Conservation (phyloP, 257 asterid species). For the Mitragyna speciosa region DNA sequence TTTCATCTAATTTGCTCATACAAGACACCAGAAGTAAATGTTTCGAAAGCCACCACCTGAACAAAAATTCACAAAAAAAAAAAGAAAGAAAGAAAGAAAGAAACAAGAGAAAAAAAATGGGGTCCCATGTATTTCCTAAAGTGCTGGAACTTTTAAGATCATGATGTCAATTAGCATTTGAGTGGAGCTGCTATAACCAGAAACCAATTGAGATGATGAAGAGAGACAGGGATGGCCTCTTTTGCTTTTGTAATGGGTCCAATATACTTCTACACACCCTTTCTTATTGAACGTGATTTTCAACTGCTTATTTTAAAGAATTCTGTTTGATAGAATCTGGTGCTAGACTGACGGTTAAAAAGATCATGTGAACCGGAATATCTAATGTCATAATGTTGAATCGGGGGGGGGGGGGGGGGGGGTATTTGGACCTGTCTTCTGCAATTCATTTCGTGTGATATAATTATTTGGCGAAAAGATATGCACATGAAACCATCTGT, state of each 20-base stretch:
- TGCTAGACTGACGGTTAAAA: too few relatives aligned
- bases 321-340: too few relatives aligned
- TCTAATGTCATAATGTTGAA: background rate
- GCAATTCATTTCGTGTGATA: too few relatives aligned
- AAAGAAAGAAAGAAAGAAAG: too few relatives aligned
- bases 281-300: too few relatives aligned
- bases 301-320: too few relatives aligned
- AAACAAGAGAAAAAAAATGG: background rate
- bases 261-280: too few relatives aligned
- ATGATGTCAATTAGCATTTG: background rate
- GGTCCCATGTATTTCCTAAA: background rate
- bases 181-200: background rate
- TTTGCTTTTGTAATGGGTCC: background rate
- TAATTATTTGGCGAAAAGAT: background rate
- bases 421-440: background rate
- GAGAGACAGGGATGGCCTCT: background rate
- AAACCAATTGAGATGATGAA: background rate
- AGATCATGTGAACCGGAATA: too few relatives aligned
- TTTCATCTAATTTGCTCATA: too few relatives aligned
- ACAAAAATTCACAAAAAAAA: background rate
- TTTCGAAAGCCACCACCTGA: background rate
- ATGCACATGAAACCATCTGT: constrained; percentile 11
- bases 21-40: too few relatives aligned
- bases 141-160: background rate
- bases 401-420: background rate